Conservation (phyloP, 192 early-diverging fungal species). For the Backusella tarrabulga region DNA sequence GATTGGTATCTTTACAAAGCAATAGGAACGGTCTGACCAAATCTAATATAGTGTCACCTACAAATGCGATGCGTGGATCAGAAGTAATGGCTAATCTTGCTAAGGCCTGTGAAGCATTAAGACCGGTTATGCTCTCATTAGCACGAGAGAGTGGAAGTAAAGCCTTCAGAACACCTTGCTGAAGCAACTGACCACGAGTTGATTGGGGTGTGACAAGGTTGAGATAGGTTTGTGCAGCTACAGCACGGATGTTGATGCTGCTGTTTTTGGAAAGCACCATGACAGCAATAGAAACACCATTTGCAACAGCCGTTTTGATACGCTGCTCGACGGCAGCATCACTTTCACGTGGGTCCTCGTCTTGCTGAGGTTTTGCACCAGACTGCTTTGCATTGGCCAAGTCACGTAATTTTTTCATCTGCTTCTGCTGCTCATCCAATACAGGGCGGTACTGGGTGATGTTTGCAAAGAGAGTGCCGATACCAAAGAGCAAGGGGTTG, state of each 20-base stretch:
- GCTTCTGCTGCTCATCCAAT: slow-evolving; percentile 77
- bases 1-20: slow-evolving; percentile 53
- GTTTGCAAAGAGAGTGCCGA: slow-evolving; percentile 74
- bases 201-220: slow-evolving; percentile 69
- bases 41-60: slow-evolving; percentile 59
- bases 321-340: slow-evolving; percentile 64
- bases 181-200: slow-evolving; percentile 74
- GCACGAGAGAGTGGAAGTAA: slow-evolving; percentile 57
- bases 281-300: slow-evolving; percentile 56
- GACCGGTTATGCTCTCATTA: slow-evolving; percentile 68
- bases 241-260: slow-evolving; percentile 61
- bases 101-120: slow-evolving; percentile 78
- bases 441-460: slow-evolving; percentile 67
- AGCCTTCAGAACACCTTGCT: slow-evolving; percentile 74
- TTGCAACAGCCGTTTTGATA: slow-evolving; percentile 49
- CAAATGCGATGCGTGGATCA: slow-evolving; percentile 86
- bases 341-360: slow-evolving; percentile 53
- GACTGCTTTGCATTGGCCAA: slow-evolving; percentile 27
- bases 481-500: slow-evolving; percentile 63
- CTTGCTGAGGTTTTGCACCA: not conserved
- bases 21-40: slow-evolving; percentile 70
- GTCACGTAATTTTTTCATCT: slow-evolving; percentile 66
- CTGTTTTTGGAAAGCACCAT: slow-evolving; percentile 49
- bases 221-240: slow-evolving; percentile 64
- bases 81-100: slow-evolving; percentile 94